Evolutionary conservation across 371 early-diverging fungal species (phyloP).

Genomic region (Rhizopus microsporus): DNA sequence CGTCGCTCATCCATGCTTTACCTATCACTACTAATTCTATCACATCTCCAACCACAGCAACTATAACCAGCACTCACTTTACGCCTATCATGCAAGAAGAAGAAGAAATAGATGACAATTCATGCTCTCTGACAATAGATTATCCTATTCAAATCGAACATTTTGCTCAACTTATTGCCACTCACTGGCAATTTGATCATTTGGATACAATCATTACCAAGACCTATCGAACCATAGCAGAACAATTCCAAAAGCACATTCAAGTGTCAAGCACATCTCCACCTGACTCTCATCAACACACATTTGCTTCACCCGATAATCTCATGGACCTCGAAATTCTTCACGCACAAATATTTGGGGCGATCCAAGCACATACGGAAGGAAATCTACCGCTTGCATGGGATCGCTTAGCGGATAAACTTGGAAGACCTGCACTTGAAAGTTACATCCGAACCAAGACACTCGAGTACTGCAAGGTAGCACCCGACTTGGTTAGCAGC

Average conservation of each 20-base stretch:
- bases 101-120: neutral
- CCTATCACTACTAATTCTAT: neutral
- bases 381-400: conserved; percentile 41
- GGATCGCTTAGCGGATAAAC: conserved; percentile 35
- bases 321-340: conserved; percentile 44
- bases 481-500: conserved; percentile 10
- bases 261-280: conserved; percentile 10
- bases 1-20: neutral
- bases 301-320: conserved; percentile 5
- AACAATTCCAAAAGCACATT: conserved; percentile 37
- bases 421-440: conserved; percentile 38
- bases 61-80: too few species aligned
- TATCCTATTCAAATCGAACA: conserved; percentile 28
- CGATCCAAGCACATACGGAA: conserved; percentile 45
- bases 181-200: conserved; percentile 50
- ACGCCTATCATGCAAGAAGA: neutral
- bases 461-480: conserved; percentile 18
- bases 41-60: neutral
- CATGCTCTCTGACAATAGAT: conserved; percentile 1
- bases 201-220: conserved; percentile 36
- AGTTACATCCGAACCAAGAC: conserved; percentile 22
- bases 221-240: conserved; percentile 32
- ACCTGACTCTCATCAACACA: neutral
- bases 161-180: conserved; percentile 41
- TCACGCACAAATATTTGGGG: conserved; percentile 45